Evolutionary conservation across 2,329 filamentous ascomycete genomes (phyloP).

Genomic region (Colletotrichum liriopes): DNA sequence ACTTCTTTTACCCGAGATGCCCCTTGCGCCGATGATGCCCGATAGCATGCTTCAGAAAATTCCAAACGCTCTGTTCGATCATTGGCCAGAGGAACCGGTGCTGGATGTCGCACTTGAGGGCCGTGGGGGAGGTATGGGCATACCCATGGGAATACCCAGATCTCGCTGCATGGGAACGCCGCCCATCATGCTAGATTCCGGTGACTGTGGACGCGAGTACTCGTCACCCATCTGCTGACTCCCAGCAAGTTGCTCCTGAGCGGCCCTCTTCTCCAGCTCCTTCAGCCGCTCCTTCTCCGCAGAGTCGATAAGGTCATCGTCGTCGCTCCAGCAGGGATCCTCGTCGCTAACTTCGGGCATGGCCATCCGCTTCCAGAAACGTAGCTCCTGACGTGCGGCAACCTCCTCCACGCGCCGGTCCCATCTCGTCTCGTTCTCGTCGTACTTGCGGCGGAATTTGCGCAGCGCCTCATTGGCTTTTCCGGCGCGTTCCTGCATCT

Average conservation of each 20-base stretch:
- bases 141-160: constrained; percentile 48
- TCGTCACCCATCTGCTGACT: constrained; percentile 54
- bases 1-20: constrained; percentile 4
- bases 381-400: constrained; percentile 70
- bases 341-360: constrained; percentile 74
- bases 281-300: constrained; percentile 71
- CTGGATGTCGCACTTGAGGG: constrained; percentile 60
- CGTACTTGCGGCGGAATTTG: constrained; percentile 69
- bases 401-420: constrained; percentile 68
- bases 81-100: constrained; percentile 60
- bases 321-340: constrained; percentile 75
- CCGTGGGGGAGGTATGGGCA: constrained; percentile 57
- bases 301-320: constrained; percentile 75
- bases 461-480: constrained; percentile 72
- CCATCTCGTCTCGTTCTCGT: constrained; percentile 70
- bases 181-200: constrained; percentile 52
- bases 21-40: constrained; percentile 6
- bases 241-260: constrained; percentile 55
- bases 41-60: constrained; percentile 1
- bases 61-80: constrained; percentile 47
- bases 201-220: constrained; percentile 50
- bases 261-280: constrained; percentile 65
- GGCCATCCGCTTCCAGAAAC: constrained; percentile 78
- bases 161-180: constrained; percentile 60
- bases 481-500: constrained; percentile 74